A percentile compares a stretch with the other conserved stretches of the same genome.
Conservation (phyloP, 1,284 basidiomycete genomes). For the Papiliotrema fonsecae region DNA sequence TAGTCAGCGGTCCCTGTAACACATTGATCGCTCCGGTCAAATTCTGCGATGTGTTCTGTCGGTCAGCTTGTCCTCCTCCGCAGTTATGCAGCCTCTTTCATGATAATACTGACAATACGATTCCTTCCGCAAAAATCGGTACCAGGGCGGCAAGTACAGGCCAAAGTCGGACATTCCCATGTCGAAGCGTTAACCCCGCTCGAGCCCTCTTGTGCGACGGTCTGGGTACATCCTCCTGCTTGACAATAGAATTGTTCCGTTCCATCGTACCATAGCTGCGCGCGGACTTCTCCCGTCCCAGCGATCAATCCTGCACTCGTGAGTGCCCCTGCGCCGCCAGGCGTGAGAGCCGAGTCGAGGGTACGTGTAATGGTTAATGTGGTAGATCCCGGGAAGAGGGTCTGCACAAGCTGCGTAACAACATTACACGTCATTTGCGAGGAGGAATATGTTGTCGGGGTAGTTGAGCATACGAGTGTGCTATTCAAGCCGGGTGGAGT, state of each 20-base stretch:
- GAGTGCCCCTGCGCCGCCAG: slow-evolving; percentile 43
- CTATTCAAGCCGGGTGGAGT: slow-evolving; percentile 22
- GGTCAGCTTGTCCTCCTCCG: not conserved
- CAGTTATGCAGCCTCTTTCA: not conserved
- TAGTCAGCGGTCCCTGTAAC: slow-evolving; percentile 48
- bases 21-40: slow-evolving; percentile 57
- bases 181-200: slow-evolving; percentile 42
- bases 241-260: slow-evolving; percentile 73
- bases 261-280: slow-evolving; percentile 76
- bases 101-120: slow-evolving; percentile 3
- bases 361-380: slow-evolving; percentile 72
- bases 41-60: slow-evolving; percentile 16
- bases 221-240: slow-evolving; percentile 65
- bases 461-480: slow-evolving; percentile 23
- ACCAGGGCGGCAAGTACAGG: slow-evolving; percentile 65
- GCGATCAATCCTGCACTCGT: slow-evolving; percentile 48
- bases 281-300: slow-evolving; percentile 56
- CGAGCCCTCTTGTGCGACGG: slow-evolving; percentile 27
- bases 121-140: slow-evolving; percentile 68
- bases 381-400: slow-evolving; percentile 62
- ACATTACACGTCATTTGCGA: slow-evolving; percentile 36
- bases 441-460: slow-evolving; percentile 29
- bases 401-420: slow-evolving; percentile 72
- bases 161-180: slow-evolving; percentile 66
- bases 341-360: slow-evolving; percentile 62